Base-by-base conservation (phyloP, 208 protist genomes). In the Trypanosoma caninum region DNA sequence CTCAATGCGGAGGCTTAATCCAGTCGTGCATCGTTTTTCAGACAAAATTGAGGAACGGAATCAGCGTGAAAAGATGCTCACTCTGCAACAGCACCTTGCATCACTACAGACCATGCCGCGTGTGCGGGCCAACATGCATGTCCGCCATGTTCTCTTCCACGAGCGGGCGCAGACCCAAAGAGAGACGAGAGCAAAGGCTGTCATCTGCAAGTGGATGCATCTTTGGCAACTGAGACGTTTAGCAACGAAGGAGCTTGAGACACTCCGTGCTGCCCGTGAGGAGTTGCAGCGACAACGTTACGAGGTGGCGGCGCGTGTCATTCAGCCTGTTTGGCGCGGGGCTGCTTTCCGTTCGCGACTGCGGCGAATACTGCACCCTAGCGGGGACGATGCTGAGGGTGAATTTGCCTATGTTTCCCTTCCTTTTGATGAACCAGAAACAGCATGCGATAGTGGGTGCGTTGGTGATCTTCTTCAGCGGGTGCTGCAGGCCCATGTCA, bases 311-410 rank as follows among this genome's bases (percentile, higher is more conserved):
- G 88, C 71, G 16, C 72, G 76, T 2, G 68, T 70, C 20, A 95
- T 95, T 61, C 89, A 92, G 50, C 86, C 85, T 10, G 35, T 95
- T n/a, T 84, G 85, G 80, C 85, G 89, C 38, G 89, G 89, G 2
- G 89, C 89, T 0, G 74, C 74, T 13, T 25, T 93, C 27, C 89
- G 89, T 3, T 76, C 72, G 5, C 80, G 89, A 8, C 64, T 95
- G 20, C 51, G 57, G 22, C 84, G 84, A 18, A 74, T 90, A 20
- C 51, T 88, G 38, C 51, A 78, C 41, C 34, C 18, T 18, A 33
- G 20, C 28, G 25, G 25, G 2, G 69, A 73, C 23, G 76, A 81
- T 53, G 80, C 79, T 41, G 76, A 84, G 14, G 76, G 72, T 8
- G 58, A 72, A 42, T 91, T 84, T 55, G 45, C 58, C 1, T 78